These are phyloP conservation scores for Coemansia sp. DNA, from an alignment of 192 early-diverging fungal species.

Conservation along the genomic window DNA sequence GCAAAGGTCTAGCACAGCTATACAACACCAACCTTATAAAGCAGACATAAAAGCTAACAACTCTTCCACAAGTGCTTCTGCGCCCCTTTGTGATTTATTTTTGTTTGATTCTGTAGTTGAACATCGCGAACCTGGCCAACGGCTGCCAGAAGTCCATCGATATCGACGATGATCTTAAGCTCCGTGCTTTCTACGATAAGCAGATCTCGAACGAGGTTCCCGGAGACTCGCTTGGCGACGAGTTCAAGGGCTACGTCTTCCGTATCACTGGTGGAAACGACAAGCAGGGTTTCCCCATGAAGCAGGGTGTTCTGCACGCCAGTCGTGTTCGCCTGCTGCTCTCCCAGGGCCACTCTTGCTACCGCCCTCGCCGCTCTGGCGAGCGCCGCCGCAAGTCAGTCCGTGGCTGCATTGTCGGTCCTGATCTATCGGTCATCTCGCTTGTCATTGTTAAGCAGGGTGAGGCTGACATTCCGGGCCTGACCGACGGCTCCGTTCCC, in stretches of 20 bases:
- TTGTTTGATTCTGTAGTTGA: slow-evolving; percentile 72
- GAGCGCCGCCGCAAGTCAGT: slow-evolving; percentile 99
- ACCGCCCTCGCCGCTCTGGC: slow-evolving; percentile 93
- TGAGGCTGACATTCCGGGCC: slow-evolving; percentile 90
- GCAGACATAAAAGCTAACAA: background rate
- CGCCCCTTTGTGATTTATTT: background rate
- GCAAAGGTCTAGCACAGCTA: background rate
- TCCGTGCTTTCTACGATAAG: slow-evolving; percentile 98
- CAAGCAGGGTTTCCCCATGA: slow-evolving; percentile 99
- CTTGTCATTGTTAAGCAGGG: slow-evolving; percentile 97
- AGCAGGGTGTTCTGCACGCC: slow-evolving; percentile 91
- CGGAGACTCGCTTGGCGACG: slow-evolving; percentile 94
- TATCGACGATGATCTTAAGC: slow-evolving; percentile 92
- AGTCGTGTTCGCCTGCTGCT: slow-evolving; percentile 78
- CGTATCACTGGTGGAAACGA: slow-evolving; percentile 99
- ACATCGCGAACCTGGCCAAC: slow-evolving; percentile 98
- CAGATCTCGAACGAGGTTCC: slow-evolving; percentile 95
- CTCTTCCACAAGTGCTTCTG: background rate
- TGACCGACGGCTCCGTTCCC: slow-evolving; percentile 90
- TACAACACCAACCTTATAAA: background rate
- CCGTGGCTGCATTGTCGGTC: slow-evolving; percentile 96
- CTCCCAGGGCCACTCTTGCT: slow-evolving; percentile 97
- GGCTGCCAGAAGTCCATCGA: slow-evolving; percentile 98
- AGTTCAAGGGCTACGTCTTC: slow-evolving; percentile 99
- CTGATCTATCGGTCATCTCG: slow-evolving; percentile 92